Base-by-base conservation (phyloP, 2,329 filamentous ascomycete species). In the Akanthomyces uredinophilus region DNA sequence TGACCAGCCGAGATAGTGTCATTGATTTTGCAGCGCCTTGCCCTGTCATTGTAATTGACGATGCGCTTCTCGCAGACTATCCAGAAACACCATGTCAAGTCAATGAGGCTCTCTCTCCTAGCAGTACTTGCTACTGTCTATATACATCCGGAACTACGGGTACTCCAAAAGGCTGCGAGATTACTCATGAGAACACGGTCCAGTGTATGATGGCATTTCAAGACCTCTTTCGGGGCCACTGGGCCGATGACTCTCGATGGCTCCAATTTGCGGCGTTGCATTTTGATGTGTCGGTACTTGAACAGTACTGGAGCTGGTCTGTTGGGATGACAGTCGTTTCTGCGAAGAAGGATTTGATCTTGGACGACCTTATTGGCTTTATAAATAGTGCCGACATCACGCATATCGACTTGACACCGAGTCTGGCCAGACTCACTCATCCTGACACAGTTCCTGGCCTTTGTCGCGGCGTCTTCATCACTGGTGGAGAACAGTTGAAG, bases 261-360 rank as follows among this genome's bases (percentile, higher is more conserved):
- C 79, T 97, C 1, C 94, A 97, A 70, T 97, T 97, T 70, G 94
- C 94, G 1, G 93, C 92, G 0, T 91, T 96, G 62, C 94, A 96
- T 73, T 97, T 97, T 64, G 94, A 97, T 68, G 93, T 97, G 4
- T 95, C 91, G 1, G 90, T 97, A 0, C 81, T 97, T 0, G 93
- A 97, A 70, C 93, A 96, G 69, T 97, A 94, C 72, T 97, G 92
- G 92, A 95, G 88, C 63, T 97, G 93, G 93, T 92, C 89, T 32
- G 90, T 95, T 1, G 92, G 92, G 1, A 92, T 97, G 29, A 88
- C 89, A 4, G 83, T 97, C 0, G 89, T 94, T 2, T 87, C 90
- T 2, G 92, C 91, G 7, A 90, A 91, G 0, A 84, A 91, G 66
- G 92, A 97, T 70, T 71, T 96, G 1, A 88, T 97, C 1, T 87